phyloP scores from a whole-genome alignment of 2,329 filamentous ascomycete genomes.

The Didymella arachidicola region DNA sequence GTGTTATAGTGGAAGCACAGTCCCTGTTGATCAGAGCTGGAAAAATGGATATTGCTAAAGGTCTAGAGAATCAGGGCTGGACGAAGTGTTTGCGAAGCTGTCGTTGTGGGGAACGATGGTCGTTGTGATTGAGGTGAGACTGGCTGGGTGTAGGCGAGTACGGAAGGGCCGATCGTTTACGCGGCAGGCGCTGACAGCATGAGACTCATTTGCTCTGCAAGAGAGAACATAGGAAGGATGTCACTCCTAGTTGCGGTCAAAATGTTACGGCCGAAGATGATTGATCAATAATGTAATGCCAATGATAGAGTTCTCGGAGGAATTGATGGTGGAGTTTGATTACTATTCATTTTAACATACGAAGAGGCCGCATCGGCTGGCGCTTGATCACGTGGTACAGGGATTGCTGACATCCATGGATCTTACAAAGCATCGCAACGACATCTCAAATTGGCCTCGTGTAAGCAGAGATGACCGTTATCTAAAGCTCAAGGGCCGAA shows the following conservation, averaged over 20 bases:
- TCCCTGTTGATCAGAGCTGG: neutral
- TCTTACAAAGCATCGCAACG: constrained; percentile 8
- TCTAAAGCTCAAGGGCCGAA: neutral
- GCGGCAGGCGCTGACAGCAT: neutral
- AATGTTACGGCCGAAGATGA: constrained; percentile 5
- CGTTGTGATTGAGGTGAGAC: constrained; percentile 4
- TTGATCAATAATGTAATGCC: neutral
- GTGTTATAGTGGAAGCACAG: constrained; percentile 10
- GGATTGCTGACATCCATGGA: neutral
- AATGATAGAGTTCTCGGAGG: neutral
- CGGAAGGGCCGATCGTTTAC: constrained; percentile 5
- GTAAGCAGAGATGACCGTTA: neutral
- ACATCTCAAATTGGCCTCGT: neutral
- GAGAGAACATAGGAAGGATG: neutral
- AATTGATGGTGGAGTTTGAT: constrained; percentile 10
- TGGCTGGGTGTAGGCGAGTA: constrained; percentile 1
- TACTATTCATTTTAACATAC: constrained; percentile 15
- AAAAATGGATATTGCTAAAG: neutral
- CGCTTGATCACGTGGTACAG: constrained; percentile 4
- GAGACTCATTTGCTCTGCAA: constrained; percentile 1
- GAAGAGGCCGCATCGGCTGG: constrained; percentile 12
- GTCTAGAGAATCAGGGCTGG: neutral
- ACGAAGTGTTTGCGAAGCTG: neutral
- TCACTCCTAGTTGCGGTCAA: neutral
- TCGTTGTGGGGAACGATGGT: neutral